Evolutionary conservation across 768 basidiomycete species (phyloP), one percentile per base, ranked within the genome.

Genomic region (Tricholoma sp.): DNA sequence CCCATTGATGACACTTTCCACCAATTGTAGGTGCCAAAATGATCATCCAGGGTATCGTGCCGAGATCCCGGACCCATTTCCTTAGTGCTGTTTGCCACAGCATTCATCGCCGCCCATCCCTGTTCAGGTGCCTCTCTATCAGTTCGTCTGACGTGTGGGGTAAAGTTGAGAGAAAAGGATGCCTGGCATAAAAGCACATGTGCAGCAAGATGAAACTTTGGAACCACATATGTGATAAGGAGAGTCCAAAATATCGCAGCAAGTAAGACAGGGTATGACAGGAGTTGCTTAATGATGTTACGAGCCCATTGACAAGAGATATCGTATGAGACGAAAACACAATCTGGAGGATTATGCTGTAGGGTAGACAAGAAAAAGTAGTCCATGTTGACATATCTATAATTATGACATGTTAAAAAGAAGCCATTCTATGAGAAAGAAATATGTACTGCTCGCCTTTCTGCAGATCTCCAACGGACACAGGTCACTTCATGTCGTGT

Each of bases 131-230:
- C 55, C 29, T 59, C 41, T 7, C 58, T 51, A 44, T 41, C 53
- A 0, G 68, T 69, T 32, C 55, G 39, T 13, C 64, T 69, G 18
- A 62, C 54, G 7, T 61, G 28, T 2, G 48, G 57, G 7, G 53
- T 55, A 33, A 61, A 58, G 55, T 68, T 69, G 59, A 66, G 62
- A 2, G 63, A 64, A 55, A 57, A 68, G 9, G 18, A 55, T 10
- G 42, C 13, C 13, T 65, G 65, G 51, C 69, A 68, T 12, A 28
- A n/a, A 11, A 47, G 37, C 2, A 32, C 39, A 37, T 73, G 72
- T 10, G 65, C 63, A 0, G 62, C 52, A 1, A 70, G 52, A 42
- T 72, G 71, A 28, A 73, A 68, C 53, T 72, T 72, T 1, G 72
- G 72, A 12, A 73, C 57, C 2, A 65, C 39, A 29, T 57, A 65